Evolutionary conservation across 129 eudicot species (phyloP).

Genomic region (Ambrosia artemisiifolia): DNA sequence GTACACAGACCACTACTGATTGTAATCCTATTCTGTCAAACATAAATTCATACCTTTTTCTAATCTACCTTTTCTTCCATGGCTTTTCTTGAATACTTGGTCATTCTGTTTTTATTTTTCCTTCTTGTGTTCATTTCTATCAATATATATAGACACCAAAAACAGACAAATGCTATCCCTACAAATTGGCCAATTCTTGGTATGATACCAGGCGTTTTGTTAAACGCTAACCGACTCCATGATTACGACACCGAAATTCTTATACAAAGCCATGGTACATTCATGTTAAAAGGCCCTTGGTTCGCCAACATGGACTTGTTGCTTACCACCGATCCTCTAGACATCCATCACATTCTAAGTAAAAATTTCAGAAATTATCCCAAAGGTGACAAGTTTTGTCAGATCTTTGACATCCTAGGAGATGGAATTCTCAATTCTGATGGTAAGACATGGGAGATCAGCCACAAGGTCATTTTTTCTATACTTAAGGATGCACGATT

Average conservation of each 20-base stretch:
- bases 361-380: slow-evolving; percentile 27
- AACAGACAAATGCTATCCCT: not conserved
- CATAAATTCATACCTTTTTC: not conserved
- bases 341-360: slow-evolving; percentile 29
- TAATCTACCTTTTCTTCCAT: no score
- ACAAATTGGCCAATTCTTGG: slow-evolving; percentile 30
- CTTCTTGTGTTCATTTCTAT: not conserved
- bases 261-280: not conserved
- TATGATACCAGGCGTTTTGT: not conserved
- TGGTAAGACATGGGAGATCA: slow-evolving; percentile 29
- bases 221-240: slow-evolving; percentile 20
- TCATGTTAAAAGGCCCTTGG: slow-evolving; percentile 14
- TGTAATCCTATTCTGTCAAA: no score
- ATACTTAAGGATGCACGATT: not conserved
- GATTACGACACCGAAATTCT: slow-evolving; percentile 11
- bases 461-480: slow-evolving; percentile 14
- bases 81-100: not conserved
- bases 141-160: not conserved
- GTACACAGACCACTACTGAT: no score
- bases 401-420: slow-evolving; percentile 41
- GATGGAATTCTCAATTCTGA: slow-evolving; percentile 35
- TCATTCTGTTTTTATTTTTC: not conserved
- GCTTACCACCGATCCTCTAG: slow-evolving; percentile 34
- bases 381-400: slow-evolving; percentile 29
- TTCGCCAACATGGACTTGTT: slow-evolving; percentile 25